Evolutionary conservation across 371 early-diverging fungal genomes (phyloP).

Genomic region (Parasitella parasitica): DNA sequence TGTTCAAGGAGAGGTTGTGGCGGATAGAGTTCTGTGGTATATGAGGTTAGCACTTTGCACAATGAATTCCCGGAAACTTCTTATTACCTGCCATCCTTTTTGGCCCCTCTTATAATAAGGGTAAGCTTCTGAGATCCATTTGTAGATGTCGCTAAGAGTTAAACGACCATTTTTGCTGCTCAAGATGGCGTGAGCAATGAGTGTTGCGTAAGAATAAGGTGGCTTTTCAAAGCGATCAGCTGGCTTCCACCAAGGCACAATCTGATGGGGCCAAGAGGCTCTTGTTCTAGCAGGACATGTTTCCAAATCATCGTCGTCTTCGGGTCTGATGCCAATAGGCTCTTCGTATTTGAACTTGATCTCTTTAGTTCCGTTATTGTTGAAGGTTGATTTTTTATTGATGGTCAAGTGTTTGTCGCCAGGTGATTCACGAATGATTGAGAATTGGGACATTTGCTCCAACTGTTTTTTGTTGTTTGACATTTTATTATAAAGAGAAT

Average conservation of each 20-base stretch:
- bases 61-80: no score
- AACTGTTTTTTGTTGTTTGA: conserved; percentile 8
- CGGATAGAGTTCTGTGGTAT: conserved; percentile 90
- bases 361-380: conserved; percentile 6
- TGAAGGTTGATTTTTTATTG: not conserved
- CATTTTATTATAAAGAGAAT: not conserved
- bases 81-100: conserved; percentile 81
- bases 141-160: conserved; percentile 92
- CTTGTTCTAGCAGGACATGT: conserved; percentile 43
- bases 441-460: conserved; percentile 23
- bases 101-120: conserved; percentile 76
- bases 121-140: conserved; percentile 81
- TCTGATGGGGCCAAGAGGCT: conserved; percentile 40
- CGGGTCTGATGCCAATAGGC: conserved; percentile 38
- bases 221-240: conserved; percentile 64
- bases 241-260: conserved; percentile 50
- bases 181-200: conserved; percentile 91
- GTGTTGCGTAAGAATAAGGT: conserved; percentile 88
- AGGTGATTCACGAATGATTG: conserved; percentile 28
- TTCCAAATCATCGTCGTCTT: conserved; percentile 49
- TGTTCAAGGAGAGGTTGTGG: conserved; percentile 96
- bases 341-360: conserved; percentile 38
- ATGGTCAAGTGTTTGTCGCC: conserved; percentile 2
- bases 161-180: conserved; percentile 71
- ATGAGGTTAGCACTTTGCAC: no score